Base-by-base conservation (phyloP, 179 eudicot species). In the Beta lomatogona region DNA sequence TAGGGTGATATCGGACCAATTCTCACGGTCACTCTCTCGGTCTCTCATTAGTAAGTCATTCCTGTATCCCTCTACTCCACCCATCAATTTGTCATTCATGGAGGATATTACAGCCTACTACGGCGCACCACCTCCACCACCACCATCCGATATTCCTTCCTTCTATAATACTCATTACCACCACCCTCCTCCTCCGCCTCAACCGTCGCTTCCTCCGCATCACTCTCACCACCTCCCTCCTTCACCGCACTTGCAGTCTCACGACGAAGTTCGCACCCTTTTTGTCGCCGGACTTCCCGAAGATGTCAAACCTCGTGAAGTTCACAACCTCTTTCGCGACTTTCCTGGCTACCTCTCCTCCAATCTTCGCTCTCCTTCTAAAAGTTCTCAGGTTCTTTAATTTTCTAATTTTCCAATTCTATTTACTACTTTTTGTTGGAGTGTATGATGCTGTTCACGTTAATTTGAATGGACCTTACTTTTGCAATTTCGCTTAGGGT, bases 281-380 rank as follows among this genome's bases (percentile, higher is more conserved):
- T 95, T 95, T 81, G 83, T 95, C 45, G 98, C 99, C 19, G 98
- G 97, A 0, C 91, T 95, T 11, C 99, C 99, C 3, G 89, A 86
- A 19, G 92, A 95, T 73, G 94, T 92, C 46, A 91, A 89, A 79
- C 77, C 90, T 52, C 94, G 99, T 45, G 99, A 96, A 85, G 90
- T 96, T 25, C 91, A 90, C 83, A 92, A 96, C 82, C 94, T 96
- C 13, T 96, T 94, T 61, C 93, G 94, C 5, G 95, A 92, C 6
- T 95, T 94, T 67, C 95, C 93, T 0, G 99, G 98, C 3, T 95
- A 89, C 60, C 82, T 87, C 46, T 88, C 98, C 25, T 90, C 95
- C 74, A 90, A 92, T 81, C 95, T 95, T 73, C 92, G 96, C 18
- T 80, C 82, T 79, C 73, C 83, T 59, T 73, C 83, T 75, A 75